phyloP scores from a whole-genome alignment of 2,329 filamentous ascomycete genomes.

The Calycina marina region DNA sequence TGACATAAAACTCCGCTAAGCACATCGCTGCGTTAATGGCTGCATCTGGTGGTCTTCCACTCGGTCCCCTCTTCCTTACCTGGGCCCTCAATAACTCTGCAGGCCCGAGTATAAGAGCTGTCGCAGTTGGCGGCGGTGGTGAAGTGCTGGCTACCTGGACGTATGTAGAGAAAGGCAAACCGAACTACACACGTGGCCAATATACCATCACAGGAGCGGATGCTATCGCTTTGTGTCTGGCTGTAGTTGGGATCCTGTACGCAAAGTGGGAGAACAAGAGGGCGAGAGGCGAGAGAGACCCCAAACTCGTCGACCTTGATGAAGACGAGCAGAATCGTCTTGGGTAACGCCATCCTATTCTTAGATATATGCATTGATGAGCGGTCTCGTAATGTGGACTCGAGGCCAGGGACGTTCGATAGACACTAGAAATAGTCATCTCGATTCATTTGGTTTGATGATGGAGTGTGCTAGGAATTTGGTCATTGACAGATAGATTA shows the following conservation, averaged over 20 bases:
- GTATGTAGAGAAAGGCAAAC: constrained; percentile 24
- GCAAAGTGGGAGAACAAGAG: constrained; percentile 31
- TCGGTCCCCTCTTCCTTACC: constrained; percentile 29
- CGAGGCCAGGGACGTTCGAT: too few species aligned
- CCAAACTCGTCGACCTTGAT: neutral
- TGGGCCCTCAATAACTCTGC: constrained; percentile 33
- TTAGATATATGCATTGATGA: too few species aligned
- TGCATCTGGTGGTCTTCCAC: constrained; percentile 29
- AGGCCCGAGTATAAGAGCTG: constrained; percentile 29
- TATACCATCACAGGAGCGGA: constrained; percentile 30
- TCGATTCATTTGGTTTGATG: too few species aligned
- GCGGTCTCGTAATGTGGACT: too few species aligned
- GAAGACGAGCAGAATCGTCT: neutral
- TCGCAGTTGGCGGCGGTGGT: constrained; percentile 28
- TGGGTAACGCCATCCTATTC: neutral
- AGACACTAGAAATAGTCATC: too few species aligned
- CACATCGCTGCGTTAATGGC: constrained; percentile 30
- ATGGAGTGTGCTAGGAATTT: too few species aligned
- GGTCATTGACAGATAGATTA: too few species aligned
- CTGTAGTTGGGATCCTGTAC: constrained; percentile 26
- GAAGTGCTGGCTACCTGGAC: constrained; percentile 32
- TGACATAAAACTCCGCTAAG: constrained; percentile 19
- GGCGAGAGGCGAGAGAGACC: constrained; percentile 25
- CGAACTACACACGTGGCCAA: constrained; percentile 23
- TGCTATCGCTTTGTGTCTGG: constrained; percentile 23